Evolutionary conservation across 73 alveolate species (phyloP).

Genomic region (Paramecium sexaurelia): DNA sequence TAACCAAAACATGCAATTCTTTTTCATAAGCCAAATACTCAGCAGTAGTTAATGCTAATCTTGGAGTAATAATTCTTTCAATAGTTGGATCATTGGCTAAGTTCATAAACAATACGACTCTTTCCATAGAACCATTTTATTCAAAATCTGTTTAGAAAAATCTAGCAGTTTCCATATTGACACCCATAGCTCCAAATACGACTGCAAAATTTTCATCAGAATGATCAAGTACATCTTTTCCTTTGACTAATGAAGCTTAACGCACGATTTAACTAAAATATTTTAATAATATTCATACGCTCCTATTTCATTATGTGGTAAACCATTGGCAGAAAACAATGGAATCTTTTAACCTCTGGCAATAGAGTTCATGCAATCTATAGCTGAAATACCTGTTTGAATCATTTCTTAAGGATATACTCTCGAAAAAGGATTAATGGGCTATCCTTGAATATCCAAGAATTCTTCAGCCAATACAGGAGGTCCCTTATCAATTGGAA

Average conservation of each 20-base stretch:
- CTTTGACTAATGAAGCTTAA: conserved; percentile 99
- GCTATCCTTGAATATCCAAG: conserved; percentile 99
- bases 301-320: conserved; percentile 99
- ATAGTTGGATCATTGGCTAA: conserved; percentile 98
- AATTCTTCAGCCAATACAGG: conserved; percentile 99
- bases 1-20: conserved; percentile 98
- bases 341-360: conserved; percentile 99
- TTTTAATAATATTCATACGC: conserved; percentile 70
- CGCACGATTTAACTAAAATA: conserved; percentile 91
- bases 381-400: conserved; percentile 99
- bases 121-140: conserved; percentile 99
- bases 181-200: conserved; percentile 99
- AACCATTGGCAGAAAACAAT: conserved; percentile 94
- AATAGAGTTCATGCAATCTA: conserved; percentile 99
- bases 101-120: conserved; percentile 99
- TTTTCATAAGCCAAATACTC: conserved; percentile 99
- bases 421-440: conserved; percentile 97
- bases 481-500: conserved; percentile 99
- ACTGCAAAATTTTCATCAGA: conserved; percentile 99
- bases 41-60: conserved; percentile 99
- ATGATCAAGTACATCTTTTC: conserved; percentile 97
- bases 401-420: conserved; percentile 98
- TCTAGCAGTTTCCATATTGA: conserved; percentile 99
- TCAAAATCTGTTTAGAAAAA: conserved; percentile 99
- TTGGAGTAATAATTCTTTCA: conserved; percentile 98